These are phyloP conservation scores for Clarireedia paspali DNA, from an alignment of 2,329 filamentous ascomycete species.

Conservation along the genomic window DNA sequence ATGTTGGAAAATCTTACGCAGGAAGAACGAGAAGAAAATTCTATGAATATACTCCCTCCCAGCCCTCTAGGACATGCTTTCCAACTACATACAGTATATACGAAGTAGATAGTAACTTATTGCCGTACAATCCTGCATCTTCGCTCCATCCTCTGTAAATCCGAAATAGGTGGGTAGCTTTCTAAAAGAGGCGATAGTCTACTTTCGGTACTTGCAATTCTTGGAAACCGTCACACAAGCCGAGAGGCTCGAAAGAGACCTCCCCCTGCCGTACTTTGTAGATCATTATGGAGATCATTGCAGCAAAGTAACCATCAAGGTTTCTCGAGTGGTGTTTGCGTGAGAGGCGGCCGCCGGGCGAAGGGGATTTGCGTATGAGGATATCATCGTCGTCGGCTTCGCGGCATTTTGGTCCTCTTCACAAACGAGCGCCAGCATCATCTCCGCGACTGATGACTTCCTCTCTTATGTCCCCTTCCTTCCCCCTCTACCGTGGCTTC, in stretches of 20 bases:
- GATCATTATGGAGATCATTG: neutral
- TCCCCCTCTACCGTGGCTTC: constrained; percentile 3
- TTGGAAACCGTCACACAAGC: too few relatives aligned
- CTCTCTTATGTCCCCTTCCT: neutral
- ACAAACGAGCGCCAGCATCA: too few relatives aligned
- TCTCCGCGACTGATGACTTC: too few relatives aligned
- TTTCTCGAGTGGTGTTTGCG: neutral
- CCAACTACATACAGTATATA: neutral
- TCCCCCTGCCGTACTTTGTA: neutral
- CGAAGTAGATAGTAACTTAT: neutral
- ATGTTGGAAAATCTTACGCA: too few relatives aligned
- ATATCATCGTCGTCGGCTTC: too few relatives aligned
- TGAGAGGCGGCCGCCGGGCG: too few relatives aligned
- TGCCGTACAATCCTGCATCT: neutral
- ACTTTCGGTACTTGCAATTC: neutral
- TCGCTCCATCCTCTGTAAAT: too few relatives aligned
- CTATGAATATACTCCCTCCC: too few relatives aligned
- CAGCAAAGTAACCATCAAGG: neutral
- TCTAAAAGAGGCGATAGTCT: neutral
- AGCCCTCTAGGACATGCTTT: too few relatives aligned
- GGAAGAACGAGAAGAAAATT: too few relatives aligned
- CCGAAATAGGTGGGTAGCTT: neutral
- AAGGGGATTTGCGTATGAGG: too few relatives aligned
- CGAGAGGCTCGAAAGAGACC: too few relatives aligned
- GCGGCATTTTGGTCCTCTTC: neutral